A percentile compares a stretch with the other conserved stretches of the same genome.
Evolutionary conservation across 2,329 filamentous ascomycete genomes (phyloP).

Genomic region (Chaetomium sp.): DNA sequence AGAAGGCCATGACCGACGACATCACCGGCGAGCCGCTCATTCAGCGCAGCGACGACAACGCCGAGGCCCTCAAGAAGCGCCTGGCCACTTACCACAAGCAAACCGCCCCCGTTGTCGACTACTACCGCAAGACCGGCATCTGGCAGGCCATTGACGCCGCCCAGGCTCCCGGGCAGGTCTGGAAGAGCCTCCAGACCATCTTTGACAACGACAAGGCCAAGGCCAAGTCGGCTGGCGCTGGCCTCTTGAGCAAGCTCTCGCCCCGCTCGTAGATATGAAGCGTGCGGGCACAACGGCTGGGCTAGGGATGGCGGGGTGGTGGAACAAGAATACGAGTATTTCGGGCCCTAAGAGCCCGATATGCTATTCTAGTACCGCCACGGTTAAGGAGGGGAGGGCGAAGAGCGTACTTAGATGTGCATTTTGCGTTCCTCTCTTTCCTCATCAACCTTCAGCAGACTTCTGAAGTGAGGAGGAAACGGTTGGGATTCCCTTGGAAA

Average conservation of each 20-base stretch:
- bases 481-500: no score
- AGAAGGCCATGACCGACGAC: conserved; percentile 90
- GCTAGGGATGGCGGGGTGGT: conserved; percentile 1
- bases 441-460: no score
- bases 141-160: conserved; percentile 94
- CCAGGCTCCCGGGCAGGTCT: conserved; percentile 91
- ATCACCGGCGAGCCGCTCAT: conserved; percentile 93
- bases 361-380: conserved; percentile 14
- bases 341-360: conserved; percentile 5
- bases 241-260: conserved; percentile 39
- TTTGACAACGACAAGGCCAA: conserved; percentile 62
- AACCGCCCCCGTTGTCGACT: conserved; percentile 84
- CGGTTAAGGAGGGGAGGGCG: background rate
- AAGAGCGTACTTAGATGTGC: no score
- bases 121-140: conserved; percentile 97
- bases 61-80: conserved; percentile 90
- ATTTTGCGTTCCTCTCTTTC: no score
- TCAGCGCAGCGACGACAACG: conserved; percentile 96
- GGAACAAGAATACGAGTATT: background rate
- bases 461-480: no score
- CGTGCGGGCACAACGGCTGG: background rate
- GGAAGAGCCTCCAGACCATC: conserved; percentile 83
- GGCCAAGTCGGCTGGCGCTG: conserved; percentile 30
- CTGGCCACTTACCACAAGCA: conserved; percentile 89
- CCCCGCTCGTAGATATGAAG: conserved; percentile 23